A percentile compares a stretch with the other conserved stretches of the same genome.
Conservation (phyloP, 2,329 filamentous ascomycete species). For the Venturia pyrina region DNA sequence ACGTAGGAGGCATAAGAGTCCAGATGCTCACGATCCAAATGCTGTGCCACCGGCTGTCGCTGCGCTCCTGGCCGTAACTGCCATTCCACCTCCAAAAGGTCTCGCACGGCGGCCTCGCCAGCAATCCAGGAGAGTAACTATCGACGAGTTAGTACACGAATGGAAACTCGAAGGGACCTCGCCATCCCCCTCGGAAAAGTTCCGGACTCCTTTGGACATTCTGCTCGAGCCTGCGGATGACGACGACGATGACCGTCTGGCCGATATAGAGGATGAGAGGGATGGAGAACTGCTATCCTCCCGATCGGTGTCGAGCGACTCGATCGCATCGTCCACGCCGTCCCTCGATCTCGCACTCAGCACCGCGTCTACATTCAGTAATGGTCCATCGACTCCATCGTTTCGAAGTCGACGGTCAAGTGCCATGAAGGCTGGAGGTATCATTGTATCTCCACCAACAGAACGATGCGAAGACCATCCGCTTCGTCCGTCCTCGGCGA, state of each 20-base stretch:
- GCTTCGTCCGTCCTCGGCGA: slow-evolving; percentile 23
- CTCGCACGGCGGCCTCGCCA: slow-evolving; percentile 25
- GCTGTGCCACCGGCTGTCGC: slow-evolving; percentile 44
- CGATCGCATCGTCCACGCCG: slow-evolving; percentile 41
- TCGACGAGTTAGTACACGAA: slow-evolving; percentile 47
- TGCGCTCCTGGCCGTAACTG: slow-evolving; percentile 48
- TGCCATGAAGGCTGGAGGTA: slow-evolving; percentile 32
- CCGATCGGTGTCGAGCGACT: slow-evolving; percentile 48
- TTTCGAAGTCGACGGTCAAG: background rate
- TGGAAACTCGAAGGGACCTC: slow-evolving; percentile 37
- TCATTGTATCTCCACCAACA: slow-evolving; percentile 37
- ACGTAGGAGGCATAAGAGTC: background rate
- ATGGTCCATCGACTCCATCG: slow-evolving; percentile 21
- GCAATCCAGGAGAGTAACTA: slow-evolving; percentile 37
- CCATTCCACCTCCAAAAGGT: slow-evolving; percentile 42
- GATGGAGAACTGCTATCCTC: slow-evolving; percentile 23
- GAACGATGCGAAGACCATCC: slow-evolving; percentile 52
- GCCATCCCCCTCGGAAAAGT: slow-evolving; percentile 19
- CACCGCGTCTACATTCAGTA: slow-evolving; percentile 32
- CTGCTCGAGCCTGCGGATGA: slow-evolving; percentile 46
- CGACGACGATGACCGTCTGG: slow-evolving; percentile 20
- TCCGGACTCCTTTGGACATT: slow-evolving; percentile 41
- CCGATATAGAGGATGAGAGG: slow-evolving; percentile 10
- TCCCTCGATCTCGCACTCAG: slow-evolving; percentile 29
- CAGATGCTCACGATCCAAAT: slow-evolving; percentile 5